A percentile compares a stretch with the other conserved stretches of the same genome.
phyloP scores from a whole-genome alignment of 1,139 yeast genomes.

The Pichia sp. region DNA sequence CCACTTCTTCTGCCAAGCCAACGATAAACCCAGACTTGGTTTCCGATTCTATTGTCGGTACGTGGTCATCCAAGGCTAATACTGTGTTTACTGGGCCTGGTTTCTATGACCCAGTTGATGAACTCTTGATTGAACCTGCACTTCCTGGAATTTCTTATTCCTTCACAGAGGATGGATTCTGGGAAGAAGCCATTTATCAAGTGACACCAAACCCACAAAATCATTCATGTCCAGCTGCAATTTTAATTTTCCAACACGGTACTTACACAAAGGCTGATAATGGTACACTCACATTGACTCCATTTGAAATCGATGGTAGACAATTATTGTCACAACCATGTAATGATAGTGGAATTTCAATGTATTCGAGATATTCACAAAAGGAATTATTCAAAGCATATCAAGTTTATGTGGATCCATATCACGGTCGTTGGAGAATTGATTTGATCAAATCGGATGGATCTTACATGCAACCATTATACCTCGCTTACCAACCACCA shows the following conservation, averaged over 20 bases:
- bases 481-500: conserved; percentile 89
- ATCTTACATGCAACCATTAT: conserved; percentile 74
- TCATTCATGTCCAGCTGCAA: conserved; percentile 80
- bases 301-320: conserved; percentile 86
- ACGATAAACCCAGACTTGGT: conserved; percentile 10
- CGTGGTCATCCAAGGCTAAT: conserved; percentile 92
- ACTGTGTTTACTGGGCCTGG: conserved; percentile 97
- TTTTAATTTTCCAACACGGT: conserved; percentile 85
- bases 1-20: background rate
- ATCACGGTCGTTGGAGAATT: conserved; percentile 75
- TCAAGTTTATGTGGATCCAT: conserved; percentile 58
- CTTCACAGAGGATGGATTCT: conserved; percentile 85
- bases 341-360: conserved; percentile 44
- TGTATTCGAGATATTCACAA: conserved; percentile 68
- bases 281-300: conserved; percentile 64
- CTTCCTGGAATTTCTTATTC: conserved; percentile 92
- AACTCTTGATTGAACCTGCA: conserved; percentile 87
- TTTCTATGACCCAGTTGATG: conserved; percentile 93
- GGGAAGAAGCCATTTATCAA: conserved; percentile 83
- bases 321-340: conserved; percentile 89
- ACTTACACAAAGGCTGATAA: conserved; percentile 54
- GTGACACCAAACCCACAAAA: conserved; percentile 63
- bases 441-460: conserved; percentile 81
- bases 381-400: conserved; percentile 53
- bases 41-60: conserved; percentile 51